Percentiles rank a stretch among this genome's conserved stretches.
Conservation (phyloP, 495 filamentous ascomycete genomes). For the Aspergillus sclerotioniger region DNA sequence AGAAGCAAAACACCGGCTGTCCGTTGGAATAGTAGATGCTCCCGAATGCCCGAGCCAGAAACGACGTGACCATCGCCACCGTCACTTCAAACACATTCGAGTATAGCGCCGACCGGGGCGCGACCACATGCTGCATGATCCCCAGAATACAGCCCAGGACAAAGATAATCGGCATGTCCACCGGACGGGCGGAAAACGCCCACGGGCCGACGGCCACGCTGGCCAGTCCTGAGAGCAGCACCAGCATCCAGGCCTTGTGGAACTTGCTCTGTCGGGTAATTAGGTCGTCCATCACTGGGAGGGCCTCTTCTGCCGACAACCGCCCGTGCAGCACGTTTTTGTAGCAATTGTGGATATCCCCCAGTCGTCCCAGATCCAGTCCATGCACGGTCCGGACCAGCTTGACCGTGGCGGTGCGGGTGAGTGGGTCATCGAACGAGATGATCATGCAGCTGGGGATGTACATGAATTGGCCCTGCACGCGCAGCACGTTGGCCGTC, state of each 20-base stretch:
- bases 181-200: conserved; percentile 78
- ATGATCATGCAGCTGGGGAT: conserved; percentile 95
- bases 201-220: conserved; percentile 79
- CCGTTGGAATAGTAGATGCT: conserved; percentile 53
- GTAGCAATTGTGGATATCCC: conserved; percentile 86
- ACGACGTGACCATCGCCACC: conserved; percentile 80
- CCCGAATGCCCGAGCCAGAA: conserved; percentile 81
- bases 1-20: conserved; percentile 79
- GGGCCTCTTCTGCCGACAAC: conserved; percentile 83
- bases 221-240: conserved; percentile 78
- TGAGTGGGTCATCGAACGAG: conserved; percentile 85
- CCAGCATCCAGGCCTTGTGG: conserved; percentile 63
- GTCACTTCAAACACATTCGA: conserved; percentile 90
- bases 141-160: conserved; percentile 82
- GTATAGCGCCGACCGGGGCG: conserved; percentile 72
- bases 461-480: conserved; percentile 89
- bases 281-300: conserved; percentile 64
- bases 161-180: conserved; percentile 87
- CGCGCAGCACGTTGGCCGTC: conserved; percentile 85
- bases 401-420: conserved; percentile 90
- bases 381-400: conserved; percentile 75
- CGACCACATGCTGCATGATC: conserved; percentile 74
- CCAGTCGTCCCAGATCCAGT: conserved; percentile 79
- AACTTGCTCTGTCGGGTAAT: conserved; percentile 63
- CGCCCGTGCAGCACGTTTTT: conserved; percentile 89